A percentile compares a stretch with the other conserved stretches of the same genome.
phyloP scores from a whole-genome alignment of 2,329 filamentous ascomycete species.

The Didymella glomerata region DNA sequence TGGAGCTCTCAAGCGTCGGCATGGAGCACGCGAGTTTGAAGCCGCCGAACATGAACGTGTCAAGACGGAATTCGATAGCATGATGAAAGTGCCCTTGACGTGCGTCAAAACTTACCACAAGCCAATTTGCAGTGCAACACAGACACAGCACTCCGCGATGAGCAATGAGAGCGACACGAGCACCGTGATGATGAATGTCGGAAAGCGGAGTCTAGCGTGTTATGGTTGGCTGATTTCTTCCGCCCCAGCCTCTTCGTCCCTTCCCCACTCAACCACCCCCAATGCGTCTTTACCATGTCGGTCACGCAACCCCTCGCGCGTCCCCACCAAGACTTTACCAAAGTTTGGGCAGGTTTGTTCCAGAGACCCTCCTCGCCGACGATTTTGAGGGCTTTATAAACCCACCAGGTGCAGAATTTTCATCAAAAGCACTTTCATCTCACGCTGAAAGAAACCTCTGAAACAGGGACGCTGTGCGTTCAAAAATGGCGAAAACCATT shows the following conservation, averaged over 20 bases:
- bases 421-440: not conserved
- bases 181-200: conserved; percentile 23
- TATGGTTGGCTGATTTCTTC: conserved; percentile 23
- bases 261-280: conserved; percentile 16
- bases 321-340: not conserved
- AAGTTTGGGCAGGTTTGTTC: not conserved
- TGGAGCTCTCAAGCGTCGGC: conserved; percentile 7
- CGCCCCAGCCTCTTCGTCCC: conserved; percentile 17
- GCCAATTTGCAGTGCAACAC: not conserved
- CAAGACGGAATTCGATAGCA: conserved; percentile 1
- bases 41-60: not conserved
- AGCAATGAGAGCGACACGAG: conserved; percentile 15
- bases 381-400: not conserved
- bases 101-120: conserved; percentile 13
- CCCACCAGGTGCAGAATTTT: not conserved
- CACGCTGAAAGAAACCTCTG: not conserved
- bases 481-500: conserved; percentile 28
- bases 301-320: not conserved
- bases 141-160: conserved; percentile 1
- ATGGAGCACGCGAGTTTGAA: conserved; percentile 1
- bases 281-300: conserved; percentile 6
- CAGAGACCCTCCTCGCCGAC: too few relatives aligned
- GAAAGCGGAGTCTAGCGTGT: conserved; percentile 17
- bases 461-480: conserved; percentile 9
- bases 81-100: not conserved